Conservation (phyloP, 108 stramenopile species). For the Cyclotella distinguenda region DNA sequence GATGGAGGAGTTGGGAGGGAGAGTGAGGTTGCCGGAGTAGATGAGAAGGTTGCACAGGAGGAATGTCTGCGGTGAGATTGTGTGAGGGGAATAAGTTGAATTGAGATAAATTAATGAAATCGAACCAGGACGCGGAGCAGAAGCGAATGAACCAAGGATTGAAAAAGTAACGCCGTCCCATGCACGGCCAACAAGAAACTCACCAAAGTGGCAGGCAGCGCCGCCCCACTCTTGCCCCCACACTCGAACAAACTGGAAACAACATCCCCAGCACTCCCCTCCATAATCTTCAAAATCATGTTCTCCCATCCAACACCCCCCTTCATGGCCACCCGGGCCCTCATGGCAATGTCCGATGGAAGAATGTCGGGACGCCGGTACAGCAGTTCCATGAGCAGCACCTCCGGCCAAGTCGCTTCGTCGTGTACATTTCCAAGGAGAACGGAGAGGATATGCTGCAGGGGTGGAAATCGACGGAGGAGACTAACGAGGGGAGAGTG, state of each 20-base stretch:
- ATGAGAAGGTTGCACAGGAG: constrained; percentile 62
- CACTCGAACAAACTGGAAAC: constrained; percentile 55
- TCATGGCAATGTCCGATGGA: constrained; percentile 55
- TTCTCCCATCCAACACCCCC: constrained; percentile 19
- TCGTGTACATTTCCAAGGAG: constrained; percentile 12
- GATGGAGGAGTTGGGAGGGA: constrained; percentile 16
- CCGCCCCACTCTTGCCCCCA: constrained; percentile 74
- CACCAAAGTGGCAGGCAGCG: constrained; percentile 78
- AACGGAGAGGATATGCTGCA: constrained; percentile 31
- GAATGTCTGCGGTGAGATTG: constrained; percentile 36
- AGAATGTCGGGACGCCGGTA: constrained; percentile 62
- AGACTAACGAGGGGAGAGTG: constrained; percentile 4
- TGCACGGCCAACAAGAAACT: constrained; percentile 9
- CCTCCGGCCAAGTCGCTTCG: constrained; percentile 55
- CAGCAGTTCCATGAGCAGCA: constrained; percentile 65
- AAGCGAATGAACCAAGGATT: neutral
- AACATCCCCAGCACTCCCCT: constrained; percentile 62
- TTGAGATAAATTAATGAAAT: neutral
- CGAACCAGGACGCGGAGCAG: no score
- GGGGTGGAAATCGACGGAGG: constrained; percentile 34
- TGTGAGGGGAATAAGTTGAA: neutral
- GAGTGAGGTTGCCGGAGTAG: constrained; percentile 53
- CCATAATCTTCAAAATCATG: constrained; percentile 69
- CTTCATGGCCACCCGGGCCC: constrained; percentile 54
- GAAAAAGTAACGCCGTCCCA: neutral